Evolutionary conservation across 2,329 filamentous ascomycete species (phyloP).

Genomic region (Xenosphaeropsis pyriputrescens): DNA sequence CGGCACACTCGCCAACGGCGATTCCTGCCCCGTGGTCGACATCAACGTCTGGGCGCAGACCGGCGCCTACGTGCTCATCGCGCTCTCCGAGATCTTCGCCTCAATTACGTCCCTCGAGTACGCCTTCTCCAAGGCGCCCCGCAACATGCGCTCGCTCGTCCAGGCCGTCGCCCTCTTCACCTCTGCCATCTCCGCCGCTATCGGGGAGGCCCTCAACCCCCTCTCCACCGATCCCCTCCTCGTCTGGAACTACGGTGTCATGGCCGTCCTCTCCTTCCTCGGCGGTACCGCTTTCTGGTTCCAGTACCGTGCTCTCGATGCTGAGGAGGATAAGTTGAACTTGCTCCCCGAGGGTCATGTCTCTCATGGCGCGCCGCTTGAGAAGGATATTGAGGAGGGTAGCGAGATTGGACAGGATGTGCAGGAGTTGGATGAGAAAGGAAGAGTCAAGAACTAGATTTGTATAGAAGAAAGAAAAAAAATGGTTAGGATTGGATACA

Average conservation of each 20-base stretch:
- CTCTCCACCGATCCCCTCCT: conserved; percentile 49
- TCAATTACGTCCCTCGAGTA: conserved; percentile 55
- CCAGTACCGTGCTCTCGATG: conserved; percentile 49
- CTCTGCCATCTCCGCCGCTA: conserved; percentile 51
- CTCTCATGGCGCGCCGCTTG: no score
- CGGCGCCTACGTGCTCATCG: conserved; percentile 30
- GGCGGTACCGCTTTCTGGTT: conserved; percentile 55
- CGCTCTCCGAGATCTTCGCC: conserved; percentile 40
- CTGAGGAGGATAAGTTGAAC: conserved; percentile 55
- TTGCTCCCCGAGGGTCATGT: conserved; percentile 23
- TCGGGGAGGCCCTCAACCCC: conserved; percentile 53
- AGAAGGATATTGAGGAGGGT: no score
- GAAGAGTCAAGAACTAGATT: no score
- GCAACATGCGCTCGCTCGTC: conserved; percentile 71
- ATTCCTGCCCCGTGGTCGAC: conserved; percentile 14
- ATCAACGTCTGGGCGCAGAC: conserved; percentile 52
- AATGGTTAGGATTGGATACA: no score
- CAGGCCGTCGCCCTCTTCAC: conserved; percentile 56
- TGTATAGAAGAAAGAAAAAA: no score
- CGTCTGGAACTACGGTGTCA: conserved; percentile 56
- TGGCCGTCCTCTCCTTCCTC: conserved; percentile 45
- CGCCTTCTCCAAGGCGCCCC: conserved; percentile 63
- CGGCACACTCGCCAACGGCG: conserved; percentile 2
- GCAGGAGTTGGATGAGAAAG: no score
- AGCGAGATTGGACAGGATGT: no score